Evolutionary conservation across 2,329 filamentous ascomycete genomes (phyloP).

Genomic region (Parascedosporium putredinis): DNA sequence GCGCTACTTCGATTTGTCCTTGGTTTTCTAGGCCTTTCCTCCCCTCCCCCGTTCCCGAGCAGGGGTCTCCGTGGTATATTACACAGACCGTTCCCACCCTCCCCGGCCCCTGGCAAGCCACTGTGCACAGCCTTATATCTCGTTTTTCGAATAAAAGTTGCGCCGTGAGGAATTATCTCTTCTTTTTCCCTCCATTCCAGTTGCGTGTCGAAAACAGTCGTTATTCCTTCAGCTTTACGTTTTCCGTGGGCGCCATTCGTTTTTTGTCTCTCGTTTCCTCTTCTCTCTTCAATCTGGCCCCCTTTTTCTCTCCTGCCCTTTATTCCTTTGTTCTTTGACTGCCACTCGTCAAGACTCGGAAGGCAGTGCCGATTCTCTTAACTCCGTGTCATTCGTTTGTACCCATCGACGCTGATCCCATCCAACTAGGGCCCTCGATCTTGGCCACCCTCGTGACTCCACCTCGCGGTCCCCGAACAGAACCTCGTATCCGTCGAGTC

Average conservation of each 20-base stretch:
- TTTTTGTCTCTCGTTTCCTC: conserved; percentile 6
- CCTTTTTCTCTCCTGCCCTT: too few species aligned
- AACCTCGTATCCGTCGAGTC: not conserved
- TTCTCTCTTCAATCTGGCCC: not conserved
- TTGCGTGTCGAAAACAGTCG: conserved; percentile 3
- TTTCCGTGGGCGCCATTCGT: too few species aligned
- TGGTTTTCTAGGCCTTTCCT: not conserved
- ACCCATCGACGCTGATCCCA: not conserved
- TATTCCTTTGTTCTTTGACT: not conserved
- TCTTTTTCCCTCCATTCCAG: not conserved
- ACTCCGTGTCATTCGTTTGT: not conserved
- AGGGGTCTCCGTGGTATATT: conserved; percentile 1
- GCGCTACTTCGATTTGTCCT: too few species aligned
- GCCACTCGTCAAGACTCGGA: not conserved
- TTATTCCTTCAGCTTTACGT: too few species aligned
- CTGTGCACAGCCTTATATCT: conserved; percentile 1
- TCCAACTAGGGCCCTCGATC: not conserved
- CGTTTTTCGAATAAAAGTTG: too few species aligned
- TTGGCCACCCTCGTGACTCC: not conserved
- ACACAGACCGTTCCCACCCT: not conserved
- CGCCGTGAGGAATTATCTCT: not conserved
- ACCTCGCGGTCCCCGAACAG: not conserved
- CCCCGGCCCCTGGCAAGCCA: not conserved
- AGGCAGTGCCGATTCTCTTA: not conserved
- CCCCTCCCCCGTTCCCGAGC: not conserved